Evolutionary conservation across 768 basidiomycete species (phyloP).

Genomic region (Tulasnella sp.): DNA sequence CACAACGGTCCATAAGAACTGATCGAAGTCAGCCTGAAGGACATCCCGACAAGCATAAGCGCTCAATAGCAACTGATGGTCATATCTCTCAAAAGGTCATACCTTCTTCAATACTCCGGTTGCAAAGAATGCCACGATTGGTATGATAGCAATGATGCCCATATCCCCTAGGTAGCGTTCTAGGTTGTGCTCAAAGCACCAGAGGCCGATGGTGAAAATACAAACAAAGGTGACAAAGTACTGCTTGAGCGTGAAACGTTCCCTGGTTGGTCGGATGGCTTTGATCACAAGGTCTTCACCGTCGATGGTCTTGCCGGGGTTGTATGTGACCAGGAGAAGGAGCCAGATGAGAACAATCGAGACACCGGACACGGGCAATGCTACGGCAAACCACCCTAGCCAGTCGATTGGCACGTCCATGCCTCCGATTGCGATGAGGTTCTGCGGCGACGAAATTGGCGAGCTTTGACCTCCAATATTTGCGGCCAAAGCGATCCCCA

Average conservation of each 20-base stretch:
- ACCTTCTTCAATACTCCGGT: conserved; percentile 92
- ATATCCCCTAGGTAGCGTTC: conserved; percentile 80
- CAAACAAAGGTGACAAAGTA: conserved; percentile 84
- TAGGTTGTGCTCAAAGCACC: conserved; percentile 79
- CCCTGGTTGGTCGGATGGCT: conserved; percentile 70
- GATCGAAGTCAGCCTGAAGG: conserved; percentile 84
- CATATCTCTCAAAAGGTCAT: conserved; percentile 10
- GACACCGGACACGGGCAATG: conserved; percentile 77
- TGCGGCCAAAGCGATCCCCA: conserved; percentile 94
- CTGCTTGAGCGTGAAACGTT: conserved; percentile 72
- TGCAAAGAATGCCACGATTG: conserved; percentile 86
- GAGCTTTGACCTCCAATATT: conserved; percentile 97
- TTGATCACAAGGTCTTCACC: conserved; percentile 75
- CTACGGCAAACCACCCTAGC: conserved; percentile 88
- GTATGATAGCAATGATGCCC: conserved; percentile 93
- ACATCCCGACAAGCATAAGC: not conserved
- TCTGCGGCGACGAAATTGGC: conserved; percentile 96
- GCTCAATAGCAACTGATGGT: not conserved
- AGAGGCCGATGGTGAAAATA: conserved; percentile 70
- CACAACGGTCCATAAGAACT: conserved; percentile 88
- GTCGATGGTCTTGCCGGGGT: conserved; percentile 56
- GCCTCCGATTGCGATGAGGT: conserved; percentile 77
- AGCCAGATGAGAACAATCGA: conserved; percentile 90
- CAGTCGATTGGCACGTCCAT: conserved; percentile 85
- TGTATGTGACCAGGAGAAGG: conserved; percentile 72